Evolutionary conservation across 805 yeast genomes (phyloP), one percentile per base, ranked within the genome.

Genomic region (Nakazawaea wyomingensis): DNA sequence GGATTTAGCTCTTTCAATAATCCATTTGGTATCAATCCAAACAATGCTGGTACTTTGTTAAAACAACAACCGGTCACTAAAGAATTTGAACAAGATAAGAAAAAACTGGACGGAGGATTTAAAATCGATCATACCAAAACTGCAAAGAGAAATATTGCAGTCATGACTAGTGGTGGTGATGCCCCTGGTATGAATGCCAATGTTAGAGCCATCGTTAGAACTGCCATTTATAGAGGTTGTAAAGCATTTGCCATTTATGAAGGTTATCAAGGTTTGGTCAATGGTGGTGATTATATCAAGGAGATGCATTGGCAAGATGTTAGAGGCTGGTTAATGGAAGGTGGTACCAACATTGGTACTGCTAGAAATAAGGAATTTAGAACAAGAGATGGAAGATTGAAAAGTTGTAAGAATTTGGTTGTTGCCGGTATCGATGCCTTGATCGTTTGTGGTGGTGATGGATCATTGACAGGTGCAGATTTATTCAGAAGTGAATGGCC

Each of bases 111-210:
- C 7, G 44, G 34, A 6, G 26, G 20, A 4, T n/a, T 22, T 7
- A 30, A 22, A 9, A 27, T 37, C 7, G 42, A 29, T 21, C 24
- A 30, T n/a, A 17, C 22, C 19, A 13, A 20, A n/a, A 17, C 38
- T 24, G 41, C 13, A 11, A 48, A 50, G 59, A 55, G 79, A 63
- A 78, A 80, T 52, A 86, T 93, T 50, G 99, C 95, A 4, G 93
- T 93, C 39, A 89, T 93, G 91, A 93, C 98, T 5, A 87, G 96
- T 1, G 99, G 99, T 54, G 99, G 99, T 65, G 99, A 93, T 61
- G 85, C 98, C 41, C 99, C 95, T 24, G 99, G 99, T 56, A 93
- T 93, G 99, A 88, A 89, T 64, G 91, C 97, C 4, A 86, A 82
- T 21, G 99, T 93, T 6, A 75, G 99, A 50, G 96, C 98, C 0